Percentiles rank a stretch among this genome's conserved stretches.
These are phyloP conservation scores for Acrocalymma vagum DNA, from an alignment of 2,329 filamentous ascomycete genomes.

Conservation along the genomic window DNA sequence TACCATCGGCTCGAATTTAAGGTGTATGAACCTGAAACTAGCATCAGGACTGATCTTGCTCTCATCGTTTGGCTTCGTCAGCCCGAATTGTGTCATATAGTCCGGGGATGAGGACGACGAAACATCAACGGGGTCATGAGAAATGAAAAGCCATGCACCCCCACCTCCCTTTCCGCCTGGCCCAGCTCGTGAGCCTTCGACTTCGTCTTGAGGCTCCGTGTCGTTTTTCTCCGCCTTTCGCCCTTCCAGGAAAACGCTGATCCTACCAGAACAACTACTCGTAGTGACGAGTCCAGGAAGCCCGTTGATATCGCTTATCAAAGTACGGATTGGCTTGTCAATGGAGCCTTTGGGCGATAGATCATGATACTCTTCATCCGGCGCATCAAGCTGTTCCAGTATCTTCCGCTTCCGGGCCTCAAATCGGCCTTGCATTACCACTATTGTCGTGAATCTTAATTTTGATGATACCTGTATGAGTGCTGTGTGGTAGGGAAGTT, in stretches of 20 bases:
- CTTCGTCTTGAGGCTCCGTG: slow-evolving; percentile 14
- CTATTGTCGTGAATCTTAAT: slow-evolving; percentile 3
- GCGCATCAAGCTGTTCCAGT: slow-evolving; percentile 72
- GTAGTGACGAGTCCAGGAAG: slow-evolving; percentile 84
- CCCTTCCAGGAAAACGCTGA: slow-evolving; percentile 90
- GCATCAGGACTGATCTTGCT: slow-evolving; percentile 10
- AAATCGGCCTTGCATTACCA: slow-evolving; percentile 45
- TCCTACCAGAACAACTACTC: slow-evolving; percentile 88
- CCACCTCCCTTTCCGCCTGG: slow-evolving; percentile 85
- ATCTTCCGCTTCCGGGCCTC: slow-evolving; percentile 74
- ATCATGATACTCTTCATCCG: slow-evolving; percentile 78
- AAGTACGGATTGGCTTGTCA: slow-evolving; percentile 77
- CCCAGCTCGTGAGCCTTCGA: slow-evolving; percentile 58
- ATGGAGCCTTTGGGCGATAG: slow-evolving; percentile 89
- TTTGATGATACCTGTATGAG: slow-evolving; percentile 24
- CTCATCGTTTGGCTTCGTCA: slow-evolving; percentile 14
- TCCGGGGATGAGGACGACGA: slow-evolving; percentile 13
- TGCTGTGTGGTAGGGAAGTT: slow-evolving; percentile 24
- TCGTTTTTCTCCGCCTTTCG: slow-evolving; percentile 53
- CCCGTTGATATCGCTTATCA: slow-evolving; percentile 82
- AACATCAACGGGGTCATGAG: slow-evolving; percentile 73
- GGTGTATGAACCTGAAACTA: slow-evolving; percentile 68
- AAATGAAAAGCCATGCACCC: slow-evolving; percentile 84
- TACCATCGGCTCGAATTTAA: slow-evolving; percentile 97
- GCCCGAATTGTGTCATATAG: slow-evolving; percentile 51